Conservation (phyloP, 164 flowering plant species). For the Sextonia rubra region DNA sequence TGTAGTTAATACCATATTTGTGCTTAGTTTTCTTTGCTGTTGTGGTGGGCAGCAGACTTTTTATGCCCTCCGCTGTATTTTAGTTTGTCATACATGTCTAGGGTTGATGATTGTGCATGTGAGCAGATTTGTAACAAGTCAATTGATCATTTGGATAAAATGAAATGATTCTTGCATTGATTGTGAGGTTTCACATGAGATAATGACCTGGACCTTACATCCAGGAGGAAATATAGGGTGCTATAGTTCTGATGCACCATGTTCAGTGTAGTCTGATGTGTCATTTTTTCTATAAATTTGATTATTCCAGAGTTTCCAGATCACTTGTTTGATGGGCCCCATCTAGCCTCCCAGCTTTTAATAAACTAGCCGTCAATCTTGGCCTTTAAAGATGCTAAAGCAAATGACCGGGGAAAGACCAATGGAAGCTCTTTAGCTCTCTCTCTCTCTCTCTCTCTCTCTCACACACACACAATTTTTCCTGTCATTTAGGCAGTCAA, state of each 20-base stretch:
- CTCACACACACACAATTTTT: background rate
- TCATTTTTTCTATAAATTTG: background rate
- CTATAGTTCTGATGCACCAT: too few species aligned
- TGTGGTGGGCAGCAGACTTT: background rate
- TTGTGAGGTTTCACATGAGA: background rate
- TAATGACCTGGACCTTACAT: background rate
- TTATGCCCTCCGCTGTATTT: background rate
- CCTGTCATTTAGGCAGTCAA: background rate
- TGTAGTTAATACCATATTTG: background rate
- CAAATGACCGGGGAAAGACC: too few species aligned
- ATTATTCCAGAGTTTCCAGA: background rate
- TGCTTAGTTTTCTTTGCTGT: background rate
- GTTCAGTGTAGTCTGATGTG: background rate
- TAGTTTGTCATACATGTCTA: background rate
- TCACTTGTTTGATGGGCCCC: background rate
- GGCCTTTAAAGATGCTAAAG: too few species aligned
- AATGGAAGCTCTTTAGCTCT: too few species aligned
- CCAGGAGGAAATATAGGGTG: background rate
- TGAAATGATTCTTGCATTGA: background rate
- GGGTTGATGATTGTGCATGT: background rate
- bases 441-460: too few species aligned
- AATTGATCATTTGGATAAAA: too few species aligned
- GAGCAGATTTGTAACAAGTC: background rate
- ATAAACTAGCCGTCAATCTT: too few species aligned
- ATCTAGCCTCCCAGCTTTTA: background rate